These are phyloP conservation scores for Populus nigra DNA, from an alignment of 345 rosid species.

Conservation along the genomic window DNA sequence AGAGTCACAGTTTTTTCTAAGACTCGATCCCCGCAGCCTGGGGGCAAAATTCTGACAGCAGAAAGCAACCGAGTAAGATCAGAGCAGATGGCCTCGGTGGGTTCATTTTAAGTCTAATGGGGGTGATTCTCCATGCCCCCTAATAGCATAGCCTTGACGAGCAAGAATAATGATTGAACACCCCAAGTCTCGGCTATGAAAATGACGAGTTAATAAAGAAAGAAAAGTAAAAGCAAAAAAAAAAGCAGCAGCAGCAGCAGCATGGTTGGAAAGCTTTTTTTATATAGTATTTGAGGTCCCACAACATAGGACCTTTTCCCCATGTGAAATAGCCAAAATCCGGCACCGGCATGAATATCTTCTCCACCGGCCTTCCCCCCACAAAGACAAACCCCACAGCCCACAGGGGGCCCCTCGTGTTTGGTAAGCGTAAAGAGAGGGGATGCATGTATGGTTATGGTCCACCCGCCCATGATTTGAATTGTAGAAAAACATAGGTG, in stretches of 20 bases:
- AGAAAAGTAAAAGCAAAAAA: not conserved
- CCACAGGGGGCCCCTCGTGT: not conserved
- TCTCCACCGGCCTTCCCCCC: not conserved
- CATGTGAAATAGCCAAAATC: constrained; percentile 6
- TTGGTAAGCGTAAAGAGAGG: not conserved
- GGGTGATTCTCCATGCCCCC: not conserved
- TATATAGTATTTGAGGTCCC: not conserved
- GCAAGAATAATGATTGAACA: not conserved
- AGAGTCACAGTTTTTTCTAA: not conserved
- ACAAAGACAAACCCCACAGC: not conserved
- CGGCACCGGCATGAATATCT: constrained; percentile 7
- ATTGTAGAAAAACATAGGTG: not conserved
- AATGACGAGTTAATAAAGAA: not conserved
- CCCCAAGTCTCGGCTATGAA: not conserved
- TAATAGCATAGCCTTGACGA: not conserved
- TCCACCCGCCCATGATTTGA: not conserved
- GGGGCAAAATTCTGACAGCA: not conserved
- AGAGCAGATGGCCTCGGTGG: not conserved
- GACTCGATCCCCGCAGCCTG: not conserved
- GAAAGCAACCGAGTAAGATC: not conserved
- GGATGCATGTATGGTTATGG: not conserved
- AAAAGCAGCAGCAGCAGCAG: not conserved
- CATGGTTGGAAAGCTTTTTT: constrained; percentile 14
- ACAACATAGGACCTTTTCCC: not conserved
- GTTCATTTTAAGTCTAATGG: not conserved